A percentile compares a stretch with the other conserved stretches of the same genome.
Evolutionary conservation across 768 basidiomycete genomes (phyloP).

Genomic region (Mycena galopus): DNA sequence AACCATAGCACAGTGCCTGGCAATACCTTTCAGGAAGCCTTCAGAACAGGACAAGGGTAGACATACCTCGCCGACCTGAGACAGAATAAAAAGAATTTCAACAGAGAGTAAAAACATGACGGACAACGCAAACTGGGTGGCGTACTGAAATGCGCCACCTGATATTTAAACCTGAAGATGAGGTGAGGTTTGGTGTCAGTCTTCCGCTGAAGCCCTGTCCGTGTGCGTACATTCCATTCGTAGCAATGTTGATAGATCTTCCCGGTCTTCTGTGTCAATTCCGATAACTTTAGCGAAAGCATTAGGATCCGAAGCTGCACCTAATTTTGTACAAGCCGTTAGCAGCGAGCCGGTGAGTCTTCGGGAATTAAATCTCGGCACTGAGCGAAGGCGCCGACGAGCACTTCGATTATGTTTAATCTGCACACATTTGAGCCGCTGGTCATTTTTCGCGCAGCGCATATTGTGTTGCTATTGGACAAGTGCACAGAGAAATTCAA

Average conservation of each 20-base stretch:
- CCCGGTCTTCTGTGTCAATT: no score
- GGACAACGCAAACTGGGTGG: neutral
- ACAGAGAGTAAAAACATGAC: slow-evolving; percentile 10
- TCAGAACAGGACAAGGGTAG: neutral
- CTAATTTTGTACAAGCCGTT: neutral
- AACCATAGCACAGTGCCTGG: slow-evolving; percentile 24
- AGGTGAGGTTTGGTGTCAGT: no score
- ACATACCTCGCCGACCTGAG: slow-evolving; percentile 11
- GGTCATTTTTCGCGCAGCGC: no score
- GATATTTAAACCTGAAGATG: neutral
- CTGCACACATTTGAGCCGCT: no score
- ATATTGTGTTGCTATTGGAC: no score
- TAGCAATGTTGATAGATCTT: neutral
- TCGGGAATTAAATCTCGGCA: neutral
- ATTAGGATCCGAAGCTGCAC: neutral
- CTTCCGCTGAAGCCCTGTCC: neutral
- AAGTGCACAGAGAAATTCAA: no score
- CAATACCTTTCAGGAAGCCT: neutral
- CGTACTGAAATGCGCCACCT: neutral
- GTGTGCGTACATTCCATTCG: neutral
- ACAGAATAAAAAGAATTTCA: neutral
- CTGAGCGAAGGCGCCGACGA: neutral
- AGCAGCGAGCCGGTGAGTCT: neutral
- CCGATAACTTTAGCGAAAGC: neutral
- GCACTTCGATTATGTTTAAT: no score